A percentile compares a stretch with the other conserved stretches of the same genome.
Evolutionary conservation across 768 basidiomycete species (phyloP).

Genomic region (Phaffia tasmanica): DNA sequence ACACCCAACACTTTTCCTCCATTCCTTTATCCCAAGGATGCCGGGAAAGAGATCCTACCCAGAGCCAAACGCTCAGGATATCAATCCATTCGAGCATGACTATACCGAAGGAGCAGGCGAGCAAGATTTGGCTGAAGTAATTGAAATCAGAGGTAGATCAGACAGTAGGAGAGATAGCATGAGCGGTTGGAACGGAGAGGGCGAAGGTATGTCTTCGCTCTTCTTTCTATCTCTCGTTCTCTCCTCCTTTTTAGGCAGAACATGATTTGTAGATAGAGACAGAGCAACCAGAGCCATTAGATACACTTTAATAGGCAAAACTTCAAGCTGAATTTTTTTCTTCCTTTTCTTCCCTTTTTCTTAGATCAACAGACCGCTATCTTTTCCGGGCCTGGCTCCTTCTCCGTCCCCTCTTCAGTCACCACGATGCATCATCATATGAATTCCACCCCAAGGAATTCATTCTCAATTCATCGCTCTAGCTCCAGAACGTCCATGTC

Average conservation of each 20-base stretch:
- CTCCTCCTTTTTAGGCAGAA: neutral
- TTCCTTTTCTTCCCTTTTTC: neutral
- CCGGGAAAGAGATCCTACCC: no score
- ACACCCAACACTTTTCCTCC: neutral
- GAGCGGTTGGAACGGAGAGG: constrained; percentile 24
- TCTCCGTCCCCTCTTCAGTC: constrained; percentile 28
- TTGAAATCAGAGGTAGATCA: constrained; percentile 9
- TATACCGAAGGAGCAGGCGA: constrained; percentile 20
- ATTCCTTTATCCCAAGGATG: no score
- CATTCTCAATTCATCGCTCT: constrained; percentile 6
- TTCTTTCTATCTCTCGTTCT: neutral
- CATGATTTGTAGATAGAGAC: no score
- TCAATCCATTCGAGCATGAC: constrained; percentile 16
- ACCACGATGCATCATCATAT: constrained; percentile 29
- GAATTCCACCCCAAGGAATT: neutral
- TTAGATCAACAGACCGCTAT: constrained; percentile 26
- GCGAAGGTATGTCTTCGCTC: constrained; percentile 8
- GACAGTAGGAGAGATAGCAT: constrained; percentile 21
- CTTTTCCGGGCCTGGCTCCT: constrained; percentile 28
- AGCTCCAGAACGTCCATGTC: constrained; percentile 21
- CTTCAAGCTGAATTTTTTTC: neutral
- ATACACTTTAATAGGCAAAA: no score
- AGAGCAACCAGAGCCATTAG: no score
- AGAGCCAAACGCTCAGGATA: constrained; percentile 17
- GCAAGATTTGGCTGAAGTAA: constrained; percentile 17